A percentile compares a stretch with the other conserved stretches of the same genome.
phyloP scores from a whole-genome alignment of 2,329 filamentous ascomycete species.

The Aspergillus jensenii region DNA sequence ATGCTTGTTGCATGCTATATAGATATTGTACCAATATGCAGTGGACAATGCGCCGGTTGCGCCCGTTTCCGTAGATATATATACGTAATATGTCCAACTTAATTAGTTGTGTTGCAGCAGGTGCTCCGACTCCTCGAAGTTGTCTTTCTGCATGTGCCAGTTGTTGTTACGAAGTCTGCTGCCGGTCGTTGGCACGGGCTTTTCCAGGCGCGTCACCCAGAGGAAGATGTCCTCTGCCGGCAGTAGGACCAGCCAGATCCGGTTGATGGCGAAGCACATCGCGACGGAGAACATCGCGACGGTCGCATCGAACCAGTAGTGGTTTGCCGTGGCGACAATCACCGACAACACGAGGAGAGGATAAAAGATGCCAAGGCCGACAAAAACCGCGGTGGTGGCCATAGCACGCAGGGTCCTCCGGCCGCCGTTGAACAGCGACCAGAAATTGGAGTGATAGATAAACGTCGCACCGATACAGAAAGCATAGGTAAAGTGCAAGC shows the following conservation, averaged over 20 bases:
- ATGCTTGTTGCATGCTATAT: not conserved
- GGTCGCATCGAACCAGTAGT: constrained; percentile 57
- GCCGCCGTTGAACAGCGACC: constrained; percentile 43
- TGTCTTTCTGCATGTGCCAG: not conserved
- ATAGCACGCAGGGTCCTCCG: constrained; percentile 43
- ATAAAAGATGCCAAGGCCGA: constrained; percentile 50
- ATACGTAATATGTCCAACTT: not conserved
- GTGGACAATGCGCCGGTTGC: not conserved
- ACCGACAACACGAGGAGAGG: constrained; percentile 51
- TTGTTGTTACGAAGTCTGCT: constrained; percentile 12
- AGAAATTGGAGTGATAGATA: constrained; percentile 52
- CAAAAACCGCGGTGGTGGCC: constrained; percentile 46
- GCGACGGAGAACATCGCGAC: constrained; percentile 51
- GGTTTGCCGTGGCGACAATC: constrained; percentile 60
- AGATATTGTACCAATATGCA: not conserved
- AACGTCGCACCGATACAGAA: constrained; percentile 57
- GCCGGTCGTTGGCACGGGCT: constrained; percentile 54
- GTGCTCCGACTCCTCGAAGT: not conserved
- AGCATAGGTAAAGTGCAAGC: constrained; percentile 58
- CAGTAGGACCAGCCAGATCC: constrained; percentile 51
- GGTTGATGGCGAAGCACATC: constrained; percentile 50
- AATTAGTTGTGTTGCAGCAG: constrained; percentile 3
- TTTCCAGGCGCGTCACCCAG: constrained; percentile 51
- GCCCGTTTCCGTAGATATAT: too few species aligned
- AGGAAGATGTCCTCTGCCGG: constrained; percentile 53